Conservation (phyloP, 2,329 filamentous ascomycete genomes). For the Xylariaceae sp. region DNA sequence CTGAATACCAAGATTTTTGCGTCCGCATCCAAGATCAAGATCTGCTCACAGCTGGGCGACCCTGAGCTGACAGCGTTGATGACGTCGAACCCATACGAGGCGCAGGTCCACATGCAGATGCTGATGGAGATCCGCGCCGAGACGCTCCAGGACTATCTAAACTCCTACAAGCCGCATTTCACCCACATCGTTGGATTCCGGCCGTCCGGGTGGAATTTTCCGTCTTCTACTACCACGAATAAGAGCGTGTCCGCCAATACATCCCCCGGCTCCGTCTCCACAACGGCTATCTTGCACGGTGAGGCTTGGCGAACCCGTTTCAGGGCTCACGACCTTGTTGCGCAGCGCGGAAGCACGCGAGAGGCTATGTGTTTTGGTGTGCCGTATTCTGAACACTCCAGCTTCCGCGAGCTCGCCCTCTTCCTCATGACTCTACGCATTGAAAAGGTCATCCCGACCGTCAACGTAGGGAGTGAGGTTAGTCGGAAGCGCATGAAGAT, state of each 20-base stretch:
- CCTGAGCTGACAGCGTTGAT: slow-evolving; percentile 72
- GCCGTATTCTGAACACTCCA: slow-evolving; percentile 93
- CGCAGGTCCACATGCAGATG: slow-evolving; percentile 97
- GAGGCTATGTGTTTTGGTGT: slow-evolving; percentile 88
- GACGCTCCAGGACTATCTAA: slow-evolving; percentile 84
- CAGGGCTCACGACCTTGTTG: slow-evolving; percentile 64
- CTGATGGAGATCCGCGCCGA: slow-evolving; percentile 91
- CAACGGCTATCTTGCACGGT: slow-evolving; percentile 49
- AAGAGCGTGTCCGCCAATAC: slow-evolving; percentile 53
- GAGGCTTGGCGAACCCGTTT: slow-evolving; percentile 75
- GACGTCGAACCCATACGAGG: slow-evolving; percentile 74
- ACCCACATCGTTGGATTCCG: slow-evolving; percentile 84
- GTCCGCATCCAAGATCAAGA: slow-evolving; percentile 73
- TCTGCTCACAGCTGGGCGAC: slow-evolving; percentile 82
- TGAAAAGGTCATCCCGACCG: slow-evolving; percentile 86
- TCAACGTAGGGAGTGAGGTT: slow-evolving; percentile 67
- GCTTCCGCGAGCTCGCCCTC: slow-evolving; percentile 88
- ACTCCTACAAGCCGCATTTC: slow-evolving; percentile 75
- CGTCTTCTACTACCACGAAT: slow-evolving; percentile 31
- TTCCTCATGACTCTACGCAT: slow-evolving; percentile 86
- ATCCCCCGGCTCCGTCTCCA: slow-evolving; percentile 47
- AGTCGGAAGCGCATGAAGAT: slow-evolving; percentile 57
- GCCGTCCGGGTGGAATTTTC: slow-evolving; percentile 92
- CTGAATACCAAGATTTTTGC: slow-evolving; percentile 87
- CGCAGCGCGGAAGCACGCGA: slow-evolving; percentile 77